These are phyloP conservation scores for Rhodotorula sp. DNA, from an alignment of 1,284 basidiomycete genomes.

Conservation along the genomic window DNA sequence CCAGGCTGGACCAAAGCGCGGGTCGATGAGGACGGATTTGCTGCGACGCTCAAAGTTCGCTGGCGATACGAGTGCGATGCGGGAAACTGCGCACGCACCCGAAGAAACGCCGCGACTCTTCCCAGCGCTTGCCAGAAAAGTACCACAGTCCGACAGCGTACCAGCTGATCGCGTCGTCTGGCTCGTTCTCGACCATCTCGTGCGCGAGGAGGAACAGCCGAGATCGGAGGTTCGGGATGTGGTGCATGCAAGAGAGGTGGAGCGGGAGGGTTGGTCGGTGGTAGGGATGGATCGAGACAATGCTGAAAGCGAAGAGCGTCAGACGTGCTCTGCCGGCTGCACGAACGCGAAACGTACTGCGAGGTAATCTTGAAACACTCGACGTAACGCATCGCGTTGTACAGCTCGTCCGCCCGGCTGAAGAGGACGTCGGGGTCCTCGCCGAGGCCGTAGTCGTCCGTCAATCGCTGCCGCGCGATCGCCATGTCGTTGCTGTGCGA, in stretches of 20 bases:
- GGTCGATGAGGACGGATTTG: conserved; percentile 95
- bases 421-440: conserved; percentile 91
- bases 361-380: conserved; percentile 89
- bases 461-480: conserved; percentile 67
- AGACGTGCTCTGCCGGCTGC: neutral
- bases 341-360: conserved; percentile 55
- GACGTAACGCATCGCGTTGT: conserved; percentile 82
- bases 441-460: conserved; percentile 71
- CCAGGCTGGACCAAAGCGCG: conserved; percentile 94
- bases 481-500: conserved; percentile 78
- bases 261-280: conserved; percentile 84
- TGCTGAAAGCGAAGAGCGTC: conserved; percentile 56
- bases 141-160: conserved; percentile 99
- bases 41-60: conserved; percentile 50
- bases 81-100: conserved; percentile 57
- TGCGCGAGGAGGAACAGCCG: conserved; percentile 94
- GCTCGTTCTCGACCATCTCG: conserved; percentile 88
- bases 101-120: conserved; percentile 85
- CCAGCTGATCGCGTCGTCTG: conserved; percentile 90
- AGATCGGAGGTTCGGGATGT: conserved; percentile 83
- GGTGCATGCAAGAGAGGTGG: conserved; percentile 96
- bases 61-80: neutral
- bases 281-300: conserved; percentile 72
- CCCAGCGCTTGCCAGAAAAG: conserved; percentile 76
- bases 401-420: conserved; percentile 87